phyloP scores from a whole-genome alignment of 164 flowering plant species.

The Nymphaea colorata region DNA sequence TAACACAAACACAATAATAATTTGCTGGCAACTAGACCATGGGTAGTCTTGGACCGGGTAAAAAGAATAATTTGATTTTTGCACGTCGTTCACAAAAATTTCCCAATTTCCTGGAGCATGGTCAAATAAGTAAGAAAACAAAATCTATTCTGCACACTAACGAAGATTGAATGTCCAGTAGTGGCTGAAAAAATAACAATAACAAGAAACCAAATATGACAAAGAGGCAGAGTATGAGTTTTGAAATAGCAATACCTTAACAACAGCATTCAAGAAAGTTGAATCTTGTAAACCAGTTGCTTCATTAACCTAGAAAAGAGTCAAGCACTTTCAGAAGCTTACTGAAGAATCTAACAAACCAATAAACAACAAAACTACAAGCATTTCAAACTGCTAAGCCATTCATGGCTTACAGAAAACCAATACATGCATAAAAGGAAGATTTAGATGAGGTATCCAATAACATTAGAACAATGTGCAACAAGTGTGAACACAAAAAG shows the following conservation, averaged over 20 bases:
- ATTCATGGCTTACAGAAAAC: neutral
- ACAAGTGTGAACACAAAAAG: neutral
- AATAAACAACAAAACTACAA: neutral
- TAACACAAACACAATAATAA: too few relatives aligned
- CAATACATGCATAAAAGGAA: neutral
- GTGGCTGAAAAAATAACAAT: too few relatives aligned
- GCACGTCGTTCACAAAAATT: too few relatives aligned
- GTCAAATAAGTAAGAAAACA: too few relatives aligned
- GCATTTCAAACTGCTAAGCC: neutral
- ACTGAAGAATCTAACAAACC: neutral
- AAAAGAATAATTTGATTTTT: too few relatives aligned
- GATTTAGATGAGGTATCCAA: neutral
- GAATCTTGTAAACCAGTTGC: constrained; percentile 55
- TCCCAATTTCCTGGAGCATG: too few relatives aligned
- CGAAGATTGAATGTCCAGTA: too few relatives aligned
- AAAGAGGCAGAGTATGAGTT: neutral
- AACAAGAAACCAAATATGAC: too few relatives aligned
- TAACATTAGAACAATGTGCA: neutral
- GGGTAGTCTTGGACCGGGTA: too few relatives aligned
- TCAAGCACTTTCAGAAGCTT: neutral
- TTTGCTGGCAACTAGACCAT: too few relatives aligned
- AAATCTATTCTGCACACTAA: too few relatives aligned
- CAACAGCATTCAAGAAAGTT: constrained; percentile 87
- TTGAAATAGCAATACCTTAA: constrained; percentile 44
- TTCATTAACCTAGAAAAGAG: constrained; percentile 40